These are phyloP conservation scores for Ordospora pajunii DNA, from an alignment of 371 early-diverging fungal genomes.

Conservation along the genomic window DNA sequence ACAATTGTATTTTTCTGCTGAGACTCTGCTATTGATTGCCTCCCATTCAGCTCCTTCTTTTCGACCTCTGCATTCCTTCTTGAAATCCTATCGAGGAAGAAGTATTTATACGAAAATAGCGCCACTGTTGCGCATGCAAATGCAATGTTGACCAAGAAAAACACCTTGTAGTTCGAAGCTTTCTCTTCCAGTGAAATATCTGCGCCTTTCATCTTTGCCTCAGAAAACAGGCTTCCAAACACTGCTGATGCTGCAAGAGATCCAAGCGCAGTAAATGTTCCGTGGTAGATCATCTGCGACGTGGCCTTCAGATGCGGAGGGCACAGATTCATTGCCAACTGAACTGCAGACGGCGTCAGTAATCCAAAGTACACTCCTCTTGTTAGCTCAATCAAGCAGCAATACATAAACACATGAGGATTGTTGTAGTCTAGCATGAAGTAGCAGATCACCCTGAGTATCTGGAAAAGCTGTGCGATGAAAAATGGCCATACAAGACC, in stretches of 20 bases:
- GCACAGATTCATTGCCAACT: conserved; percentile 56
- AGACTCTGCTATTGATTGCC: neutral
- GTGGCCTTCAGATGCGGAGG: conserved; percentile 60
- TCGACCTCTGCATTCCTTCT: conserved; percentile 5
- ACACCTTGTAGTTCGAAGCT: conserved; percentile 18
- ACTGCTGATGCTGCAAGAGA: conserved; percentile 50
- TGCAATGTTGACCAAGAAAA: conserved; percentile 40
- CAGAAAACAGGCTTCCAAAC: conserved; percentile 17
- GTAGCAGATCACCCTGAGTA: conserved; percentile 57
- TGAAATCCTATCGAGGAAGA: conserved; percentile 39
- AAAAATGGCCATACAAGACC: conserved; percentile 62
- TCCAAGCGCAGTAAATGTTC: conserved; percentile 59
- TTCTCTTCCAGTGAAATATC: conserved; percentile 1
- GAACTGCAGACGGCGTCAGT: conserved; percentile 59
- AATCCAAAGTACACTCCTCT: conserved; percentile 63
- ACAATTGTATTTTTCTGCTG: neutral
- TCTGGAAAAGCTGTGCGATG: conserved; percentile 57
- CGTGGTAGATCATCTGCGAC: conserved; percentile 61
- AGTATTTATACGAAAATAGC: conserved; percentile 55
- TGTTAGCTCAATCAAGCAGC: conserved; percentile 58
- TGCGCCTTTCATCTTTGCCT: conserved; percentile 24
- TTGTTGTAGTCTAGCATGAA: conserved; percentile 26
- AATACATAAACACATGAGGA: conserved; percentile 39
- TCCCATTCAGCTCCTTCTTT: neutral
- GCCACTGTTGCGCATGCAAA: conserved; percentile 44